Evolutionary conservation across 352 stramenopile genomes (phyloP).

Genomic region (Globisporangium solare): DNA sequence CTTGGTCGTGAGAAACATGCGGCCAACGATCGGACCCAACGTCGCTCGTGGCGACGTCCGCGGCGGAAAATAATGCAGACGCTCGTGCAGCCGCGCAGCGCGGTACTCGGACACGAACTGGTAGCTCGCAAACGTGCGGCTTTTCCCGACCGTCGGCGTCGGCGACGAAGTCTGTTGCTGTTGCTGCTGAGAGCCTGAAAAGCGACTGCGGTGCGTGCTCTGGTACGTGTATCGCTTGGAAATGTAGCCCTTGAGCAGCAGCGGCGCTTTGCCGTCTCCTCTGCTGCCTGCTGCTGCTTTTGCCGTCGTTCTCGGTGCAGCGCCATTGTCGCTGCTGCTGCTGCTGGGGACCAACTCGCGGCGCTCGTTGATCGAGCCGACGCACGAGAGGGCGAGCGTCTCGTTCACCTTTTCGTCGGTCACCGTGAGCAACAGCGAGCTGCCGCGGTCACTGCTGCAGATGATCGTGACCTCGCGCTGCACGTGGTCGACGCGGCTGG

Average conservation of each 20-base stretch:
- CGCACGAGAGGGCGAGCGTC: conserved; percentile 34
- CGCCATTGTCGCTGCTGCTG: conserved; percentile 17
- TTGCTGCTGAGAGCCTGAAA: not conserved
- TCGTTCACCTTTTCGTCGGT: conserved; percentile 62
- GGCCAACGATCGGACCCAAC: conserved; percentile 53
- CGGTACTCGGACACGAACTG: conserved; percentile 56
- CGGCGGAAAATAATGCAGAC: conserved; percentile 47
- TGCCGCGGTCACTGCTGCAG: conserved; percentile 25
- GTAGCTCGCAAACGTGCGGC: conserved; percentile 44
- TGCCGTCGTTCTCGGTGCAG: not conserved
- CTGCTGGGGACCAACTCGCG: conserved; percentile 20
- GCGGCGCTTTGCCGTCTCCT: no score
- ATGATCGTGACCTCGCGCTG: conserved; percentile 35
- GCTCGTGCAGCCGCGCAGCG: conserved; percentile 44
- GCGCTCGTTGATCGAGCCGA: conserved; percentile 54
- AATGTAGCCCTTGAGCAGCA: conserved; percentile 48
- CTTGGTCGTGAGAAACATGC: conserved; percentile 21
- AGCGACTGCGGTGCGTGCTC: conserved; percentile 18
- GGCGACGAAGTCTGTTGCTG: not conserved
- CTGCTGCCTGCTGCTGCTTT: not conserved
- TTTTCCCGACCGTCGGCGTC: not conserved
- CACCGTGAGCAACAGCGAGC: conserved; percentile 42
- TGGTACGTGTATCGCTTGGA: conserved; percentile 72
- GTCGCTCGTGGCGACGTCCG: conserved; percentile 30
- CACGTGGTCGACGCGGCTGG: conserved; percentile 4